Percentiles rank a stretch among this genome's conserved stretches.
These are phyloP conservation scores for Pichia inconspicua DNA, from an alignment of 1,139 yeast species.

Conservation along the genomic window DNA sequence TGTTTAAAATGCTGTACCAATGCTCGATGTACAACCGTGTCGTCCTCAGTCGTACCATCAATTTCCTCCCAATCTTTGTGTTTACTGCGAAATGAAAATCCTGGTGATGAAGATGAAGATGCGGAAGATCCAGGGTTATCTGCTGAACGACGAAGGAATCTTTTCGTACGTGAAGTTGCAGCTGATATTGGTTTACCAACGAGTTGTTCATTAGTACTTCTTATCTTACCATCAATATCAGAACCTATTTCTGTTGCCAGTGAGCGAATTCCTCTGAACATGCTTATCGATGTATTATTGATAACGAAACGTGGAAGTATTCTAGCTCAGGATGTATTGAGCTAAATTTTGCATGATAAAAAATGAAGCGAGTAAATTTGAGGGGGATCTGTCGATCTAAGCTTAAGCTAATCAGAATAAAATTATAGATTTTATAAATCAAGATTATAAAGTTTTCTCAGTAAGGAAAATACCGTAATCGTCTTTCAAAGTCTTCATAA, in stretches of 20 bases:
- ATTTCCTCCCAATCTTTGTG: slow-evolving; percentile 15
- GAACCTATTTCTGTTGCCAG: background rate
- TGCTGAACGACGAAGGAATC: background rate
- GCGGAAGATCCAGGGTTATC: background rate
- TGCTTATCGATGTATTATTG: background rate
- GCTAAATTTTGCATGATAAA: too few relatives aligned
- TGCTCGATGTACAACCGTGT: slow-evolving; percentile 27
- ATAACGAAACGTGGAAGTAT: too few relatives aligned
- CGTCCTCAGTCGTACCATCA: slow-evolving; percentile 25
- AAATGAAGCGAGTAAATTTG: too few relatives aligned
- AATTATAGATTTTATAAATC: too few relatives aligned
- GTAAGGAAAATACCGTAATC: slow-evolving; percentile 79
- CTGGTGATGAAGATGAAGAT: background rate
- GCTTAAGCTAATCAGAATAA: too few relatives aligned
- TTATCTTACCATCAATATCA: background rate
- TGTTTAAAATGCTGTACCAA: slow-evolving; percentile 22
- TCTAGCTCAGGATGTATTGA: too few relatives aligned
- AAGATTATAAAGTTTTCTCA: slow-evolving; percentile 60
- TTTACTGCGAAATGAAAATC: background rate
- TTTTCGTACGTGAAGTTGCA: background rate
- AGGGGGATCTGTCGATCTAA: too few relatives aligned
- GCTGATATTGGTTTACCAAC: background rate
- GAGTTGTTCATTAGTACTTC: background rate
- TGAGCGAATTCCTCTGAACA: background rate
- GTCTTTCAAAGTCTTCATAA: slow-evolving; percentile 86